Conservation (phyloP, 1,284 basidiomycete genomes). For the Ceratobasidium papillatum region DNA sequence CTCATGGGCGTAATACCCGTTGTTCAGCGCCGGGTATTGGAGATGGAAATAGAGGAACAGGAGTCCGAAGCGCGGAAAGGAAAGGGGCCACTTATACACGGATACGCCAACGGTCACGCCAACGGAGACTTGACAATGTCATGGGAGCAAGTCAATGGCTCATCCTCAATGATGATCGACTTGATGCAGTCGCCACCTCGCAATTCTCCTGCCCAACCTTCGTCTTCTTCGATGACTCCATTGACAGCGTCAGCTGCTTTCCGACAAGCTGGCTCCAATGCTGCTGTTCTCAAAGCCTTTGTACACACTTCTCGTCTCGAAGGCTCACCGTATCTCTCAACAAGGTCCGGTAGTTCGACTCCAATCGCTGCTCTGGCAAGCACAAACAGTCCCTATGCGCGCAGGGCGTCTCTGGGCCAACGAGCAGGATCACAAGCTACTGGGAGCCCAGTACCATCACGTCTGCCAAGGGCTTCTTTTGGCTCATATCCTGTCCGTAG, state of each 20-base stretch:
- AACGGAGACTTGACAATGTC: conserved; percentile 57
- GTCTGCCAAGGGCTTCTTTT: conserved; percentile 23
- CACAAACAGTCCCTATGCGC: conserved; percentile 17
- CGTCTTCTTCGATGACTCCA: conserved; percentile 39
- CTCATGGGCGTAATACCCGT: conserved; percentile 67
- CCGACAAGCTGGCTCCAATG: conserved; percentile 41
- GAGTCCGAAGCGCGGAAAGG: conserved; percentile 45
- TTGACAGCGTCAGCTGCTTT: conserved; percentile 44
- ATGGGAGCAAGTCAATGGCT: conserved; percentile 59
- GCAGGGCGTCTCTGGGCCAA: conserved; percentile 16
- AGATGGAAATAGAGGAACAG: conserved; percentile 59
- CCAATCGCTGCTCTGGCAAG: conserved; percentile 11
- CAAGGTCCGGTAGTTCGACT: conserved; percentile 32
- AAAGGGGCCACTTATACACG: conserved; percentile 43
- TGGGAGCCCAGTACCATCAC: conserved; percentile 30
- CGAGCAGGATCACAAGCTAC: conserved; percentile 9
- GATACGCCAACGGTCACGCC: conserved; percentile 36
- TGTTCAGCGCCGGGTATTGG: conserved; percentile 64
- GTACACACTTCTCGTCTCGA: conserved; percentile 42
- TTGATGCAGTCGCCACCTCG: conserved; percentile 41
- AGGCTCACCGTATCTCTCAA: conserved; percentile 40
- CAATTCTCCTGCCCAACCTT: conserved; percentile 30
- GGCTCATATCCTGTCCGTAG: conserved; percentile 31
- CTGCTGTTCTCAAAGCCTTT: conserved; percentile 44
- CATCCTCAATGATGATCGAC: conserved; percentile 24